Base-by-base conservation (phyloP, 805 yeast genomes). In the Diddensiella caesifluorescens region DNA sequence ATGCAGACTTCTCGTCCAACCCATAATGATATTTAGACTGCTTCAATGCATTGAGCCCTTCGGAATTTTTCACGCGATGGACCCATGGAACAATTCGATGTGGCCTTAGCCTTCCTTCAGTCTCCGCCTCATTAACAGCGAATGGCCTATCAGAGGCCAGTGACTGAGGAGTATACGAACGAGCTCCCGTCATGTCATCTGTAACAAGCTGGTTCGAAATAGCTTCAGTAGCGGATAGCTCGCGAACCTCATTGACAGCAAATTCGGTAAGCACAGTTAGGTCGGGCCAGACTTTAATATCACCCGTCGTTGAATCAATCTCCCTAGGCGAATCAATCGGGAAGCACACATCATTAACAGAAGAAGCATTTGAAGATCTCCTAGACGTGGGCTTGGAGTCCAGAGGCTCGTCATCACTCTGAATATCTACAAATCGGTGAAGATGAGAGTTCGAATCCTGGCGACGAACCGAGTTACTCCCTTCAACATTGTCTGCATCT, bases 341-440 rank as follows among this genome's bases (percentile, higher is more conserved):
- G 60, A 87, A 78, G 56, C 96, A 90, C 20, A 90, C 98, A 62
- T 90, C 98, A 57, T 83, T 89, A 45, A 90, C 64, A 1, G 95
- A 84, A 0, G 95, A 80, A 29, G 77, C 75, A 29, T 57, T 49
- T 27, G 80, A 71, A 29, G 76, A 66, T 45, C 83, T 69, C 37
- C 83, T 73, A 18, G 80, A 72, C 2, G 78, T 67, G 4, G 87
- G 86, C 52, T 79, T 78, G n/a, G 84, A 79, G 35, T 49, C 51
- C 38, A 53, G 49, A 20, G 55, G 45, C 15, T 44, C 54, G 22
- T 49, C 55, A 19, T 50, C 54, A 30, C 37, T 41, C 16, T 34
- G 21, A 21, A 20, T 16, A 18, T 39, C 33, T 21, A 22, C 36
- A 13, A 29, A 29, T 29, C 32, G 9, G 20, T 32, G 35, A 15